A percentile compares a stretch with the other conserved stretches of the same genome.
phyloP scores from a whole-genome alignment of 495 filamentous ascomycete species.

The Penicillium daleae region DNA sequence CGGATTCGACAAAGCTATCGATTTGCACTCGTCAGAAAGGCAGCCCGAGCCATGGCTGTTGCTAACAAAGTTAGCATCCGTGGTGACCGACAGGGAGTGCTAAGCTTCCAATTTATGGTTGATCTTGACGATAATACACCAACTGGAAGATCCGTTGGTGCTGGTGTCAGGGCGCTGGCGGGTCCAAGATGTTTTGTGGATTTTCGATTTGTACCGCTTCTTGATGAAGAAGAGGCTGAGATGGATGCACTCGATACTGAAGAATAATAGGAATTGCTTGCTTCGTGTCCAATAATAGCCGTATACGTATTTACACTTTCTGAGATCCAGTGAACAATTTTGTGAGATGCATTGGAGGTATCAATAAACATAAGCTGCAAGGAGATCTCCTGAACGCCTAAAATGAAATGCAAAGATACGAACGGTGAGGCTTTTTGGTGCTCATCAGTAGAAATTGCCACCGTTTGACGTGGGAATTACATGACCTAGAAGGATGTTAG shows the following conservation, averaged over 20 bases:
- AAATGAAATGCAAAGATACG: slow-evolving; percentile 1
- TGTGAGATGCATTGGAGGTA: slow-evolving; percentile 2
- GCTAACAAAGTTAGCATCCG: slow-evolving; percentile 92
- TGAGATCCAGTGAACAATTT: neutral
- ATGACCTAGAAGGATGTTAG: slow-evolving; percentile 24
- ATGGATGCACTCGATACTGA: slow-evolving; percentile 28
- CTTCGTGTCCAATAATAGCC: neutral
- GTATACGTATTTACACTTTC: neutral
- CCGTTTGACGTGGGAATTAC: slow-evolving; percentile 8
- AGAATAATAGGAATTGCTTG: slow-evolving; percentile 12
- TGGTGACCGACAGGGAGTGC: slow-evolving; percentile 81
- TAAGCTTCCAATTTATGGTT: slow-evolving; percentile 97
- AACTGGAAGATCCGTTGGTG: slow-evolving; percentile 30
- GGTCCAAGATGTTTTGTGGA: slow-evolving; percentile 70
- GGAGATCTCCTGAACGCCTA: neutral
- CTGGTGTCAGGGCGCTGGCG: slow-evolving; percentile 23
- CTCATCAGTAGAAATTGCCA: neutral
- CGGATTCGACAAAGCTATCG: slow-evolving; percentile 63
- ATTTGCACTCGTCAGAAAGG: slow-evolving; percentile 81
- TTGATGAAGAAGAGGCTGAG: slow-evolving; percentile 63
- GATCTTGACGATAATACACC: slow-evolving; percentile 59
- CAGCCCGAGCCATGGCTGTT: slow-evolving; percentile 83
- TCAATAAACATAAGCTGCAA: neutral
- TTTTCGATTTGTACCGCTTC: slow-evolving; percentile 74
- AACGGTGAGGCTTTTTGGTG: neutral